phyloP scores from a whole-genome alignment of 2,329 filamentous ascomycete genomes.

The Hypoxylon sp. region DNA sequence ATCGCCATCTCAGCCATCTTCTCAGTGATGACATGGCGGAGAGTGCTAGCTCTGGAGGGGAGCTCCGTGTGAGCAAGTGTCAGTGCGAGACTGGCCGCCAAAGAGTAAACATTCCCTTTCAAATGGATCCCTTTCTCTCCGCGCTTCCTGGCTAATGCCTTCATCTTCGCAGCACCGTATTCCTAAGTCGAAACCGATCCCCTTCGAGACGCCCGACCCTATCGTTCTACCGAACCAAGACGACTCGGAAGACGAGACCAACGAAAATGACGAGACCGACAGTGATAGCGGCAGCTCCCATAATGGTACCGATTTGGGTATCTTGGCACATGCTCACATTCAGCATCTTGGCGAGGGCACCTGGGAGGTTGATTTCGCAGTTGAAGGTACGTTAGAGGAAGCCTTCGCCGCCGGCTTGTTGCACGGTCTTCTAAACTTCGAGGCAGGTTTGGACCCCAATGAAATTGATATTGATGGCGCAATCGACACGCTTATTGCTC shows the following conservation, averaged over 20 bases:
- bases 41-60: slow-evolving; percentile 33
- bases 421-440: background rate
- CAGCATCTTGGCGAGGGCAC: background rate
- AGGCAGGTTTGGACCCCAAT: background rate
- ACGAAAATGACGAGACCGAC: slow-evolving; percentile 35
- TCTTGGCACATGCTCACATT: slow-evolving; percentile 4
- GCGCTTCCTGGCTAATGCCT: slow-evolving; percentile 5
- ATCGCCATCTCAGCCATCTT: slow-evolving; percentile 3
- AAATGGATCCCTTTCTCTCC: background rate
- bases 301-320: slow-evolving; percentile 18
- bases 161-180: slow-evolving; percentile 38
- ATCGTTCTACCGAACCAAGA: slow-evolving; percentile 8
- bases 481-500: too few species aligned
- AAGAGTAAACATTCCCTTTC: slow-evolving; percentile 42
- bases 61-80: slow-evolving; percentile 42
- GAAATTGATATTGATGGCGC: background rate
- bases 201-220: slow-evolving; percentile 27
- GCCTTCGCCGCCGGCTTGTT: background rate
- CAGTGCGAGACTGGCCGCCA: slow-evolving; percentile 42
- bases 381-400: background rate
- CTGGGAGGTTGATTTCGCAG: background rate
- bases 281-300: background rate
- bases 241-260: slow-evolving; percentile 38
- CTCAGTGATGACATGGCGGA: slow-evolving; percentile 40
- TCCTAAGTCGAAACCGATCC: slow-evolving; percentile 31